Conservation (phyloP, 352 stramenopile species). For the Phytophthora palmivora region DNA sequence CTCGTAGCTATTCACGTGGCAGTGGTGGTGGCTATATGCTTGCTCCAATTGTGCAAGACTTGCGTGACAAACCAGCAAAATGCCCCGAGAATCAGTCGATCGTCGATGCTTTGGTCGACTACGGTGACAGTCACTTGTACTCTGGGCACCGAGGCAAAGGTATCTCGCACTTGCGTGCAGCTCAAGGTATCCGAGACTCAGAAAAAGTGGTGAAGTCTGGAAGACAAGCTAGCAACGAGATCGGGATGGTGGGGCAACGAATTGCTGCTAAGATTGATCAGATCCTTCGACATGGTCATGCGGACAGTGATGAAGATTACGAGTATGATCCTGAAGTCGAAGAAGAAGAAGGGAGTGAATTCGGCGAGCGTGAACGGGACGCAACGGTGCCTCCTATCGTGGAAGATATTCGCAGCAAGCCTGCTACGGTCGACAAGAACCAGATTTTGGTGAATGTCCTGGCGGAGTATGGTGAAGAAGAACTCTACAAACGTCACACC, state of each 20-base stretch:
- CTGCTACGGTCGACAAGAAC: slow-evolving; percentile 54
- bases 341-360: slow-evolving; percentile 38
- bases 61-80: slow-evolving; percentile 63
- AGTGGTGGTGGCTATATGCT: slow-evolving; percentile 49
- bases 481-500: slow-evolving; percentile 61
- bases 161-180: slow-evolving; percentile 80
- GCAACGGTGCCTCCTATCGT: slow-evolving; percentile 54
- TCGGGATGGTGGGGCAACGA: slow-evolving; percentile 64
- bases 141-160: slow-evolving; percentile 70
- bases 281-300: slow-evolving; percentile 74
- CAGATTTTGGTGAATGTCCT: slow-evolving; percentile 72
- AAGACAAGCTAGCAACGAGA: slow-evolving; percentile 54
- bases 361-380: slow-evolving; percentile 25
- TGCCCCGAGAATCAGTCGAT: slow-evolving; percentile 72
- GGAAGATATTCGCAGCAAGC: slow-evolving; percentile 49
- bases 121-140: slow-evolving; percentile 76
- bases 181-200: slow-evolving; percentile 61
- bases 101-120: slow-evolving; percentile 70
- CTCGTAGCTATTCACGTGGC: slow-evolving; percentile 32
- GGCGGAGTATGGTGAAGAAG: slow-evolving; percentile 60
- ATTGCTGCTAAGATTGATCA: slow-evolving; percentile 79
- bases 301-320: slow-evolving; percentile 70
- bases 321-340: slow-evolving; percentile 53
- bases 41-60: slow-evolving; percentile 77
- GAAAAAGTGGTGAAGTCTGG: slow-evolving; percentile 60